Conservation (phyloP, 1,284 basidiomycete genomes). For the Stereum hirsutum region DNA sequence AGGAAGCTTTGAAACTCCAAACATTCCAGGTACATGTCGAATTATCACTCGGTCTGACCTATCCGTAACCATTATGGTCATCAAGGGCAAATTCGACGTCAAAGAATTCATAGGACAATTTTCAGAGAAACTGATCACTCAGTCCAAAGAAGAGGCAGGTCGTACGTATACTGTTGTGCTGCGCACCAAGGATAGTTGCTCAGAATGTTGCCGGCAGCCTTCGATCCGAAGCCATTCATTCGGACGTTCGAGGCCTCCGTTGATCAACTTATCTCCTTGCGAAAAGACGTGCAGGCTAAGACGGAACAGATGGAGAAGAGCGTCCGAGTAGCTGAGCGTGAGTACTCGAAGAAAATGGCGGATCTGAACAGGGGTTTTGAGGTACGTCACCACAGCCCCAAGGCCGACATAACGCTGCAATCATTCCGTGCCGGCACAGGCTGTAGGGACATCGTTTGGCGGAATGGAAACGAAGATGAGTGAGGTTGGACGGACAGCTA, state of each 20-base stretch:
- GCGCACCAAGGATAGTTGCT: constrained; percentile 1
- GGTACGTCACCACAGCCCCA: constrained; percentile 31
- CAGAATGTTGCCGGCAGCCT: constrained; percentile 43
- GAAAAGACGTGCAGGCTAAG: constrained; percentile 82
- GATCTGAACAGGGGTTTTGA: constrained; percentile 93
- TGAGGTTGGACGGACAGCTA: constrained; percentile 90
- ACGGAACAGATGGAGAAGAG: constrained; percentile 90
- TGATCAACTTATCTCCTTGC: constrained; percentile 77
- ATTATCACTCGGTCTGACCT: background rate
- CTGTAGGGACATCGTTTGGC: constrained; percentile 75
- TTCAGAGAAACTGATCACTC: constrained; percentile 79
- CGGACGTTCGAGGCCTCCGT: constrained; percentile 86
- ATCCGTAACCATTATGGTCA: background rate
- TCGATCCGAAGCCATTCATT: constrained; percentile 92
- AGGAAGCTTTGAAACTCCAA: constrained; percentile 7
- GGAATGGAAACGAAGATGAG: constrained; percentile 86
- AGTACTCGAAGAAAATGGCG: constrained; percentile 89
- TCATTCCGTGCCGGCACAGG: constrained; percentile 35
- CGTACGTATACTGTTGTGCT: constrained; percentile 53
- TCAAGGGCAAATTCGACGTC: constrained; percentile 82
- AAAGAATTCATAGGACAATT: constrained; percentile 83
- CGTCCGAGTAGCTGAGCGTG: constrained; percentile 84
- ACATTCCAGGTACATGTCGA: constrained; percentile 11
- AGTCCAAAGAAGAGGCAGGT: constrained; percentile 75
- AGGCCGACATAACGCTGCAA: background rate